Evolutionary conservation across 208 protist genomes (phyloP).

Genomic region (Leishmania martiniquensis): DNA sequence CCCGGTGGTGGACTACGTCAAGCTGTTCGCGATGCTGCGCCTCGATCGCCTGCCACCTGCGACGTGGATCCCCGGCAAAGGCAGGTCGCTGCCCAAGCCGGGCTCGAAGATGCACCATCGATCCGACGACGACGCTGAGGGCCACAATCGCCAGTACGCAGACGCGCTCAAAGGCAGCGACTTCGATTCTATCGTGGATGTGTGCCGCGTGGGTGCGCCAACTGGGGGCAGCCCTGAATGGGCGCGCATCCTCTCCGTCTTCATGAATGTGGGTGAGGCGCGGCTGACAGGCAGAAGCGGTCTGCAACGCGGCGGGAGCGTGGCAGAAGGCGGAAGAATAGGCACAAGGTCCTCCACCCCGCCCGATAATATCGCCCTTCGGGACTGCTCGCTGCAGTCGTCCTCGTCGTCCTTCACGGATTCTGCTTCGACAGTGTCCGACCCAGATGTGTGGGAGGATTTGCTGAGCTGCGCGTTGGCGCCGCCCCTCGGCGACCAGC

Average conservation of each 20-base stretch:
- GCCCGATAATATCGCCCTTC: background rate
- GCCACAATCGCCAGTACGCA: background rate
- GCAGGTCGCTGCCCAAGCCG: background rate
- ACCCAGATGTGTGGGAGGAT: conserved; percentile 28
- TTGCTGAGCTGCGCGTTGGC: conserved; percentile 8
- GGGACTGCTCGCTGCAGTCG: background rate
- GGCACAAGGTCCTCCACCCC: background rate
- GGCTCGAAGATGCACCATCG: background rate
- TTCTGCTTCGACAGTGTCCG: conserved; percentile 26
- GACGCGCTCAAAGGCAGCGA: conserved; percentile 26
- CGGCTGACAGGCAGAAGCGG: background rate
- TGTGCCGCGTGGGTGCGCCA: conserved; percentile 30
- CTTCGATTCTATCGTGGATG: conserved; percentile 43
- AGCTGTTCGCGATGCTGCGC: conserved; percentile 45
- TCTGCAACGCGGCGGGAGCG: conserved; percentile 1
- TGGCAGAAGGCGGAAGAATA: background rate
- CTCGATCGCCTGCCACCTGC: conserved; percentile 33
- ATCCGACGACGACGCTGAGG: background rate
- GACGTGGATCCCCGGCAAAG: background rate
- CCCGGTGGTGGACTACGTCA: conserved; percentile 65
- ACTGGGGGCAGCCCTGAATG: conserved; percentile 9
- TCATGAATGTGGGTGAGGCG: background rate
- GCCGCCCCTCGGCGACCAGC: background rate
- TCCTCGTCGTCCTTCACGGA: conserved; percentile 12
- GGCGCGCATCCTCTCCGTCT: conserved; percentile 2